phyloP scores from a whole-genome alignment of 2,329 filamentous ascomycete species.

The Arthrobotrys conoides region DNA sequence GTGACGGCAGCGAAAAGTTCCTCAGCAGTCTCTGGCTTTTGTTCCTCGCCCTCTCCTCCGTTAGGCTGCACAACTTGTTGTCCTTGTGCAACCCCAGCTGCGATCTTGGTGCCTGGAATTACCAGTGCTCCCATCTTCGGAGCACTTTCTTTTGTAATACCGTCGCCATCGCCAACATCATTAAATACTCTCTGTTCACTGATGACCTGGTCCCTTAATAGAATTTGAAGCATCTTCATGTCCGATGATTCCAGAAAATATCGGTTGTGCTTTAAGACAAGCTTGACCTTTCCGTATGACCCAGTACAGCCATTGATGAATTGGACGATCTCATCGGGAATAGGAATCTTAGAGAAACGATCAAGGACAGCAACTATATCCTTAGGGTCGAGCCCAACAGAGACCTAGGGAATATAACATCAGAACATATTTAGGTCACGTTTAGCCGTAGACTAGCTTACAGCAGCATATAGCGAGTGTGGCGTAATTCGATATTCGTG shows the following conservation, averaged over 20 bases:
- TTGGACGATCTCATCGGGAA: constrained; percentile 82
- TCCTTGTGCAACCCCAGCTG: constrained; percentile 86
- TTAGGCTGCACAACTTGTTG: constrained; percentile 58
- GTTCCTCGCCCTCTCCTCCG: constrained; percentile 69
- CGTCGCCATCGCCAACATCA: constrained; percentile 73
- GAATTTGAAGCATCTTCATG: constrained; percentile 83
- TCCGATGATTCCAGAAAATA: constrained; percentile 96
- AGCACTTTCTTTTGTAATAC: constrained; percentile 83
- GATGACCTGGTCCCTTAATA: constrained; percentile 88
- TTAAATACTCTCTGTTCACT: constrained; percentile 80
- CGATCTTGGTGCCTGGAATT: constrained; percentile 94
- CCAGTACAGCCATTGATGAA: constrained; percentile 88
- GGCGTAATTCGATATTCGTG: constrained; percentile 94
- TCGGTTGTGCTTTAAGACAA: constrained; percentile 93
- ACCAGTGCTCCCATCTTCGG: constrained; percentile 89
- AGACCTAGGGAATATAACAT: constrained; percentile 69
- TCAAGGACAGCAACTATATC: constrained; percentile 93
- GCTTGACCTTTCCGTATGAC: constrained; percentile 94
- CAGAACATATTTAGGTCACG: constrained; percentile 16
- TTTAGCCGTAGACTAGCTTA: constrained; percentile 24
- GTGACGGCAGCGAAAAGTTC: constrained; percentile 78
- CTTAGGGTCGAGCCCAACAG: constrained; percentile 87
- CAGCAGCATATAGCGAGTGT: constrained; percentile 93
- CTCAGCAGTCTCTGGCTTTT: constrained; percentile 71
- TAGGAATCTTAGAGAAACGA: constrained; percentile 86